A percentile compares a stretch with the other conserved stretches of the same genome.
Conservation (phyloP, 2,329 filamentous ascomycete species). For the Corinectria fuckeliana region DNA sequence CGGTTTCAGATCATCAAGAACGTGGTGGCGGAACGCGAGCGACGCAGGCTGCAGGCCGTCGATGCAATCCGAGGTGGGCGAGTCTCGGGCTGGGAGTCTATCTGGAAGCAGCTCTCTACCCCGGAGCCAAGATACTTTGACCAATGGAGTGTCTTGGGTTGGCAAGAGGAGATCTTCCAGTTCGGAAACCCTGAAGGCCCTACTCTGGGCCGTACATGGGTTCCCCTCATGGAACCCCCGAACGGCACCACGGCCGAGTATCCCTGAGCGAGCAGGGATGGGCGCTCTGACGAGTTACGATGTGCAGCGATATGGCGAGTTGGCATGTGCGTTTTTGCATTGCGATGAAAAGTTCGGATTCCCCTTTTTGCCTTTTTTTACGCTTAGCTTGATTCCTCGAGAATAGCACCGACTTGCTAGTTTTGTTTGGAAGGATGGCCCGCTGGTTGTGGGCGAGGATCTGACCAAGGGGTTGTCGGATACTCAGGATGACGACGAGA, state of each 20-base stretch:
- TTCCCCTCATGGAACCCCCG: constrained; percentile 43
- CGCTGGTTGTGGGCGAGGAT: not conserved
- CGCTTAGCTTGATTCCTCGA: constrained; percentile 4
- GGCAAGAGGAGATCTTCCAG: constrained; percentile 53
- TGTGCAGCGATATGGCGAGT: constrained; percentile 25
- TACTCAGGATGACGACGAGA: not conserved
- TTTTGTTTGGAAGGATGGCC: constrained; percentile 5
- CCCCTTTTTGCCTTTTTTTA: constrained; percentile 8
- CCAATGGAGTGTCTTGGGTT: constrained; percentile 56
- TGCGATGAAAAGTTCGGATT: constrained; percentile 24
- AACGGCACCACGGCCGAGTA: constrained; percentile 38
- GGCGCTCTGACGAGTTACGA: constrained; percentile 23
- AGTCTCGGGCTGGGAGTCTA: constrained; percentile 44
- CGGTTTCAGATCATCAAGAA: constrained; percentile 56
- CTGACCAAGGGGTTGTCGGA: not conserved
- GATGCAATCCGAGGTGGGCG: constrained; percentile 49
- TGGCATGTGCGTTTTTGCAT: constrained; percentile 32
- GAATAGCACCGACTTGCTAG: not conserved
- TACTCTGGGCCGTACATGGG: constrained; percentile 53
- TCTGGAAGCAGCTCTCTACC: constrained; percentile 46
- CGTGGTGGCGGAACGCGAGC: constrained; percentile 64
- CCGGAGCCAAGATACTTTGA: constrained; percentile 49
- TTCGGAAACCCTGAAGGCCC: constrained; percentile 50
- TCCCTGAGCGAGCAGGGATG: constrained; percentile 35
- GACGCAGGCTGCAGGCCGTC: constrained; percentile 55